Conservation (phyloP, 73 alveolate genomes). For the Symbiodinium pilosum region DNA sequence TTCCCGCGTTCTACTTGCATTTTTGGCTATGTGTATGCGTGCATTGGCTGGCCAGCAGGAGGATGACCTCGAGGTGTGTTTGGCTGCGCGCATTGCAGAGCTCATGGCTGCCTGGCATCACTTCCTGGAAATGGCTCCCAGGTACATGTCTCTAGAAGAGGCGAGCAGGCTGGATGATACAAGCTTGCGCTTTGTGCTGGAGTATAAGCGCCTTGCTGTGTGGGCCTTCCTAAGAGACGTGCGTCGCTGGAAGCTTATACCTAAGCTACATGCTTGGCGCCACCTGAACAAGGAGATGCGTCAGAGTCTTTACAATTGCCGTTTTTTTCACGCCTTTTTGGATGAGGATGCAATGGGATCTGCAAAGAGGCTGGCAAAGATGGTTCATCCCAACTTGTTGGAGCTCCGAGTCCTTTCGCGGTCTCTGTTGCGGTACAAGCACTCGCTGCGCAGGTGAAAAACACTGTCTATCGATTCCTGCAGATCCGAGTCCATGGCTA, state of each 20-base stretch:
- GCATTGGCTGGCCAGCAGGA: neutral
- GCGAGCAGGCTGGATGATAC: neutral
- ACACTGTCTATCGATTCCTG: neutral
- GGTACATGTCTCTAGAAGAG: neutral
- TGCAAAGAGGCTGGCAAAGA: neutral
- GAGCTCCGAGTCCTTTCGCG: conserved; percentile 6
- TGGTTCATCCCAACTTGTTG: neutral
- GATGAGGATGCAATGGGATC: conserved; percentile 12
- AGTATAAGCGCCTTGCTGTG: neutral
- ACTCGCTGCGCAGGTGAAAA: neutral
- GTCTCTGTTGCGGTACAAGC: neutral
- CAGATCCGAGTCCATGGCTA: no score
- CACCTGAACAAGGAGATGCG: neutral
- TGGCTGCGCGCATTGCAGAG: neutral
- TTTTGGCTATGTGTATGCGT: neutral
- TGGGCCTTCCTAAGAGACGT: neutral
- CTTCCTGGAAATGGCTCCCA: neutral
- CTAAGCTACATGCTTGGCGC: neutral
- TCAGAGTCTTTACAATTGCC: neutral
- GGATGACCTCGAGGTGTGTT: neutral
- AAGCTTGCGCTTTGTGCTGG: neutral
- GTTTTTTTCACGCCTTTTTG: neutral
- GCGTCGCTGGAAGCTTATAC: neutral
- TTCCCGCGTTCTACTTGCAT: neutral
- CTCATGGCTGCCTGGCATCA: neutral